Evolutionary conservation across 176 grass and related monocot genomes (phyloP), one percentile per base, ranked within the genome.

Genomic region (Chloris gayana): DNA sequence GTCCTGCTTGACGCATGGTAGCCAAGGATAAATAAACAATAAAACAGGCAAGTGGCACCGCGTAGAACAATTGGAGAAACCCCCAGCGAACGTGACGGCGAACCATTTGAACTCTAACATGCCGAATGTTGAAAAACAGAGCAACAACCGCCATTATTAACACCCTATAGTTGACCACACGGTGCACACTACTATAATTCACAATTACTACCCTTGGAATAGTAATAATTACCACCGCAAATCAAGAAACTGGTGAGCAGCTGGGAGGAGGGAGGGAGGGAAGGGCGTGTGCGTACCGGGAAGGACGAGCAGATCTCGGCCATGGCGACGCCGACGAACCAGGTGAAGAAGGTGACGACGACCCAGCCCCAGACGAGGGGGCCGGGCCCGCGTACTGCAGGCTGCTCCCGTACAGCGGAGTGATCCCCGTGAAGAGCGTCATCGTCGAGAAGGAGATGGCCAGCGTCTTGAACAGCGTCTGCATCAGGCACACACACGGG

Each of bases 381-480:
- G 96, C 96, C 21, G 96, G 96, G 47, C 96, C 96, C 30, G 92
- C 84, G 68, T 95, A 99, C 84, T 84, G 79, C 70, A 99, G 86
- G 90, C 96, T 99, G 63, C 82, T 89, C 35, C 96, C 96, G 74
- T 89, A 99, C 41, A 99, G 84, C 74, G 96, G 96, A 65, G 96
- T 99, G 82, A 99, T 99, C 66, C 96, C 96, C n/a, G 96, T 99
- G 87, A 99, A 99, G 19, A 99, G 88, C 72, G 96, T 99, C 96
- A 99, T 95, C 58, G 96, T 99, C 15, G 92, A 99, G 90, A 99
- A 99, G 34, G 96, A 99, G 85, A 99, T 99, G 50, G 96, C 92
- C 92, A 99, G 80, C 59, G 96, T 95, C 96, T 99, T 99, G 86
- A 99, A 95, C 86, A 99, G 67, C 68, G 96, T 99, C 96, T 99